phyloP scores from a whole-genome alignment of 345 rosid genomes.

The Brassica cretica region DNA sequence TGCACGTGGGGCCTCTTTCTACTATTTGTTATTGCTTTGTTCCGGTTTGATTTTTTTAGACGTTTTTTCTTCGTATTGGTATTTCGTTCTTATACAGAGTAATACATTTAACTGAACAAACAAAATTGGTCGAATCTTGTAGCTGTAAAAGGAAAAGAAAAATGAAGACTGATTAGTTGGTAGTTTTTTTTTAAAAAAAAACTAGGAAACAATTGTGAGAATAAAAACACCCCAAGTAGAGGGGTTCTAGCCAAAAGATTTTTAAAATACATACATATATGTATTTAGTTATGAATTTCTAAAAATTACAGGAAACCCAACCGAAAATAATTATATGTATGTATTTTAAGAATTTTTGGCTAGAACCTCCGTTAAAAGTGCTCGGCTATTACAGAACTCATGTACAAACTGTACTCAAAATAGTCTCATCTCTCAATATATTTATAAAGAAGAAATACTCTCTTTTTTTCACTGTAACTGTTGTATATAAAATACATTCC shows the following conservation, averaged over 20 bases:
- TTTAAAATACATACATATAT: too few species aligned
- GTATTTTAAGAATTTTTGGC: too few species aligned
- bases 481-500: constrained; percentile 29
- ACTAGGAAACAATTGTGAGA: constrained; percentile 46
- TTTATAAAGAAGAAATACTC: not conserved
- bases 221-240: too few species aligned
- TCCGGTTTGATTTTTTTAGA: too few species aligned
- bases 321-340: too few species aligned
- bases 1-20: constrained; percentile 25
- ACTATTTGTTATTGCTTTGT: constrained; percentile 8
- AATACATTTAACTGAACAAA: not conserved
- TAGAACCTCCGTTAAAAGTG: too few species aligned
- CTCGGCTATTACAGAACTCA: constrained; percentile 33
- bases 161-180: not conserved
- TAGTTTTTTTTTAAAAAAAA: not conserved
- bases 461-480: not conserved
- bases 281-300: too few species aligned
- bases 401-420: constrained; percentile 65
- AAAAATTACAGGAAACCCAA: too few species aligned
- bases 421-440: constrained; percentile 43
- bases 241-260: too few species aligned
- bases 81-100: not conserved
- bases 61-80: too few species aligned
- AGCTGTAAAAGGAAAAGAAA: not conserved
- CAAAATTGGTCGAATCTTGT: not conserved